phyloP scores from a whole-genome alignment of 169 alveolate species.

The Cryptosporidium tyzzeri region DNA sequence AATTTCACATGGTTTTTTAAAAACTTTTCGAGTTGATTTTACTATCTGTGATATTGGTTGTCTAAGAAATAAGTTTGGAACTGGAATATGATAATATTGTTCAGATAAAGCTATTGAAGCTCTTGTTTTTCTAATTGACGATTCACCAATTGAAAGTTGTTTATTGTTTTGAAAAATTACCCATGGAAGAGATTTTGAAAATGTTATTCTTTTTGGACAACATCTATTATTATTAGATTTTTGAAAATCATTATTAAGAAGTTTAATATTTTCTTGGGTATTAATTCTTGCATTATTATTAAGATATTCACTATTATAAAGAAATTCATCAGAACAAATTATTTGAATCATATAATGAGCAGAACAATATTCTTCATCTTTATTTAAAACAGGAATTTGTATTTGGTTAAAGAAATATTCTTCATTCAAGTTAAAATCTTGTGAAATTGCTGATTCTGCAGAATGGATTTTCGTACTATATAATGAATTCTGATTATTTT shows the following conservation, averaged over 20 bases:
- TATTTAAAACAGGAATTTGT: neutral
- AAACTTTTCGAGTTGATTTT: slow-evolving; percentile 13
- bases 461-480: slow-evolving; percentile 61
- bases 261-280: slow-evolving; percentile 30
- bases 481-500: slow-evolving; percentile 1
- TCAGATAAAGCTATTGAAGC: slow-evolving; percentile 72
- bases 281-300: slow-evolving; percentile 32
- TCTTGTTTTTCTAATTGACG: slow-evolving; percentile 58
- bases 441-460: slow-evolving; percentile 23
- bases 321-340: slow-evolving; percentile 45
- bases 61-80: slow-evolving; percentile 43
- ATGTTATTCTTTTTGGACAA: slow-evolving; percentile 10
- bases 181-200: slow-evolving; percentile 64
- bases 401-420: neutral
- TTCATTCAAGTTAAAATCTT: slow-evolving; percentile 19
- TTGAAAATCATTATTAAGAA: neutral
- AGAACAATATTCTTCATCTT: neutral
- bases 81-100: slow-evolving; percentile 60
- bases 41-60: slow-evolving; percentile 24
- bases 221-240: neutral
- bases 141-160: slow-evolving; percentile 22
- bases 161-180: slow-evolving; percentile 43
- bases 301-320: slow-evolving; percentile 29
- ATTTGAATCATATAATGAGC: slow-evolving; percentile 40
- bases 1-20: slow-evolving; percentile 59